Evolutionary conservation across 805 yeast genomes (phyloP).

Genomic region (Myxozyma kluyveri): DNA sequence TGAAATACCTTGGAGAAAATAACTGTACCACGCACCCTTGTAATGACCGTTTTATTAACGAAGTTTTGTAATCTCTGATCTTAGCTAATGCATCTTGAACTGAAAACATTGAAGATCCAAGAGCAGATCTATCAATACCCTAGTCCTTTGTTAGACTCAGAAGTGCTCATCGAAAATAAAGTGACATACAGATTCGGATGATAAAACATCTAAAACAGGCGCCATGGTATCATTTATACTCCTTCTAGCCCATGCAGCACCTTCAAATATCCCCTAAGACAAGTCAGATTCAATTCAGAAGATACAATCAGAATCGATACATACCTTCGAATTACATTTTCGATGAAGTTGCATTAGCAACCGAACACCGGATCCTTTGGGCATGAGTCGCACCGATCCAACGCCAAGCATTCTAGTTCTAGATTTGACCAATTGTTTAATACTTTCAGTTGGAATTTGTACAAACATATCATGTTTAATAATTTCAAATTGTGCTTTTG

Average conservation of each 20-base stretch:
- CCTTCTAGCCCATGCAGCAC: conserved; percentile 12
- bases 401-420: conserved; percentile 42
- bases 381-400: conserved; percentile 37
- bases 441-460: conserved; percentile 25
- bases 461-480: conserved; percentile 17
- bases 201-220: conserved; percentile 17
- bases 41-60: conserved; percentile 25
- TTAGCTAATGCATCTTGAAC: conserved; percentile 46
- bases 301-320: background rate
- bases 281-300: background rate
- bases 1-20: background rate
- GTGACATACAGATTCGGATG: conserved; percentile 6
- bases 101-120: conserved; percentile 43
- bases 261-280: conserved; percentile 9
- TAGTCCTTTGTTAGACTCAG: conserved; percentile 17
- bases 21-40: background rate
- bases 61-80: conserved; percentile 36
- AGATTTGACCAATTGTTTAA: conserved; percentile 41
- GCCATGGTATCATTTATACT: conserved; percentile 32
- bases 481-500: conserved; percentile 44
- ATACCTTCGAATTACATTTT: conserved; percentile 4
- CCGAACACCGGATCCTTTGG: conserved; percentile 26
- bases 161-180: background rate
- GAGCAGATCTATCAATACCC: background rate
- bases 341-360: conserved; percentile 25